These are phyloP conservation scores for Candida quercuum DNA, from an alignment of 805 yeast species.

Conservation along the genomic window DNA sequence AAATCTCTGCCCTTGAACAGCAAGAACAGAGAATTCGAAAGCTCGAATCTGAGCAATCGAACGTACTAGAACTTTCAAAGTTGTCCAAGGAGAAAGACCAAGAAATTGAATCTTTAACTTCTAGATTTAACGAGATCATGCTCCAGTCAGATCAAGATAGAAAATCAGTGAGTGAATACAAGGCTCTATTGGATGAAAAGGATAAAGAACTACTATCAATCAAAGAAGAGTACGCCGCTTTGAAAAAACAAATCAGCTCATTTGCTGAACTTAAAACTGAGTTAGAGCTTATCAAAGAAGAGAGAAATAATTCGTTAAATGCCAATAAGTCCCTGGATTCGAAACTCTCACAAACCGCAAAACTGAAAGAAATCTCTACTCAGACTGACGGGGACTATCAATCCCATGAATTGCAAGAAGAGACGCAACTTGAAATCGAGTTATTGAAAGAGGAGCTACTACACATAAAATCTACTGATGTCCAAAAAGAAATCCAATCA, in stretches of 20 bases:
- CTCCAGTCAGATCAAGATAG: too few species aligned
- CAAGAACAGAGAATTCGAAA: conserved; percentile 1
- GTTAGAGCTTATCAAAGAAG: not conserved
- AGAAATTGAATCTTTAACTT: not conserved
- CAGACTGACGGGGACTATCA: not conserved
- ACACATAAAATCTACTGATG: conserved; percentile 9
- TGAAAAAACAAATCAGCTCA: not conserved
- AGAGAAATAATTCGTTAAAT: not conserved
- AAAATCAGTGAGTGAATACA: not conserved
- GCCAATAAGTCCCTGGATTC: not conserved
- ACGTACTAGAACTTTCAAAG: too few species aligned
- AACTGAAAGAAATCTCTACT: not conserved
- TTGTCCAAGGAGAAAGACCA: not conserved
- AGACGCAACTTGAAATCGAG: conserved; percentile 20
- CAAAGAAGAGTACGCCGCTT: not conserved
- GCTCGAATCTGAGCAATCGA: not conserved
- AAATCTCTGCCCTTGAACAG: too few species aligned
- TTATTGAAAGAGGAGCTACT: conserved; percentile 19
- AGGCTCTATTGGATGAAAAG: not conserved
- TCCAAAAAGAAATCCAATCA: conserved; percentile 3
- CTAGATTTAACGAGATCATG: not conserved
- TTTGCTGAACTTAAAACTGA: conserved; percentile 1
- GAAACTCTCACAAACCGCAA: not conserved
- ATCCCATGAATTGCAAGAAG: conserved; percentile 10
- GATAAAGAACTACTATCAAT: not conserved